Evolutionary conservation across 495 filamentous ascomycete species (phyloP), one percentile per base, ranked within the genome.

Genomic region (Cairneyella variabilis): DNA sequence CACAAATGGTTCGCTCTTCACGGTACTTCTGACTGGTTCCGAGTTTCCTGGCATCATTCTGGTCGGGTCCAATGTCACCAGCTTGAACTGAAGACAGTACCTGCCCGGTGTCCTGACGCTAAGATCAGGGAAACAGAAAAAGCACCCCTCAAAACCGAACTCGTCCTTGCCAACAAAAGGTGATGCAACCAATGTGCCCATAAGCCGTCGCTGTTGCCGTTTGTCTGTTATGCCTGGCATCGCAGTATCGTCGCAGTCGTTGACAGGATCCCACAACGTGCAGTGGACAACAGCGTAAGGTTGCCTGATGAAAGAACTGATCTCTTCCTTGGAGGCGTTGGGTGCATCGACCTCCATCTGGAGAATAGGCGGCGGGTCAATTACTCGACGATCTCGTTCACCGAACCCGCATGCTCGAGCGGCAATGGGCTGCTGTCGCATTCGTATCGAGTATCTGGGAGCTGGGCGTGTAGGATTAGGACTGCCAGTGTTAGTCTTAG

Each of bases 81-180:
- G 77, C n/a, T 84, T 82, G 63, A 97, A 97, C 40, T 86, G 82
- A 18, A 98, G 72, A 9, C 86, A 78, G 65, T 93, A 97, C 8
- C 75, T 70, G 0, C 93, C 93, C 10, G 90, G 88, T 1, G 88
- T 91, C 16, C 93, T 84, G 58, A 95, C 91, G 7, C 90, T 95
- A 4, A 98, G 79, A 65, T 98, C 93, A 0, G 90, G 87, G 64
- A 98, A 98, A 56, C 90, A 89, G 70, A 96, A 98, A 72, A 97
- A 98, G 65, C 83, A 88, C 4, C 86, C 85, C 44, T 88, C 82
- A 47, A 81, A 63, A 47, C 79, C 76, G 49, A 80, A 71, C 66
- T 86, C 83, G 62, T 88, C 82, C 18, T 76, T 68, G 20, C 85
- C 79, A 23, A 89, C 75, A 64, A 92, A 85, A 50, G 91, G 79